Conservation (phyloP, 805 yeast genomes). For the Candida sakaeoensis region DNA sequence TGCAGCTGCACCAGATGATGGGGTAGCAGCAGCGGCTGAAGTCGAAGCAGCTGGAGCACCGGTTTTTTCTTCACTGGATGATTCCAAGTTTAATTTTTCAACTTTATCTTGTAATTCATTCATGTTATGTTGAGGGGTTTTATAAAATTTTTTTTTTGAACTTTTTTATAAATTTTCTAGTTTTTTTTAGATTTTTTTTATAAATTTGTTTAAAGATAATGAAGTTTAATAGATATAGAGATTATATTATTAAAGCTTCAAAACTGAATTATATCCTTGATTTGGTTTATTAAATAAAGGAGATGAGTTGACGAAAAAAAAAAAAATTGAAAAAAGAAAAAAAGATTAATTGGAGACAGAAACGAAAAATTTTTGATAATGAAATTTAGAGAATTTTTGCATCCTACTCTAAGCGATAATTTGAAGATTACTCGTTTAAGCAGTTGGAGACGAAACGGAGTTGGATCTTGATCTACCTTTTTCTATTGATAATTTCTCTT, state of each 20-base stretch:
- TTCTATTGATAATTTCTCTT: too few species aligned
- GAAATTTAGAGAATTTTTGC: too few species aligned
- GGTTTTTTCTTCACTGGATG: constrained; percentile 13
- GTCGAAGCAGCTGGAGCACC: constrained; percentile 19
- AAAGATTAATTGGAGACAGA: constrained; percentile 1
- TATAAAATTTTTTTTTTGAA: constrained; percentile 6
- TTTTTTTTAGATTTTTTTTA: constrained; percentile 7
- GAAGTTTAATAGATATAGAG: constrained; percentile 2
- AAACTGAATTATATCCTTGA: constrained; percentile 3
- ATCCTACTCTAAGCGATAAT: too few species aligned
- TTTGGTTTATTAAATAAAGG: background rate
- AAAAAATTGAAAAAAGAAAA: background rate
- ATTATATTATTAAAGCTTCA: constrained; percentile 2
- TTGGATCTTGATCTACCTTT: too few species aligned
- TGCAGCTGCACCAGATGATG: constrained; percentile 23
- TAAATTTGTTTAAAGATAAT: background rate
- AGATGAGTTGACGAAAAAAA: constrained; percentile 3
- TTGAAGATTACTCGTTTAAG: too few species aligned
- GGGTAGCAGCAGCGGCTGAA: constrained; percentile 25
- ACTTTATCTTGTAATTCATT: constrained; percentile 44
- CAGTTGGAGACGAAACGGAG: too few species aligned
- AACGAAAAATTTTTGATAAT: background rate
- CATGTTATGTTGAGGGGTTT: constrained; percentile 32
- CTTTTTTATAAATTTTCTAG: constrained; percentile 10
- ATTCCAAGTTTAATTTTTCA: constrained; percentile 45